Evolutionary conservation across 208 protist genomes (phyloP).

Genomic region (Paratrypanosoma confusum): DNA sequence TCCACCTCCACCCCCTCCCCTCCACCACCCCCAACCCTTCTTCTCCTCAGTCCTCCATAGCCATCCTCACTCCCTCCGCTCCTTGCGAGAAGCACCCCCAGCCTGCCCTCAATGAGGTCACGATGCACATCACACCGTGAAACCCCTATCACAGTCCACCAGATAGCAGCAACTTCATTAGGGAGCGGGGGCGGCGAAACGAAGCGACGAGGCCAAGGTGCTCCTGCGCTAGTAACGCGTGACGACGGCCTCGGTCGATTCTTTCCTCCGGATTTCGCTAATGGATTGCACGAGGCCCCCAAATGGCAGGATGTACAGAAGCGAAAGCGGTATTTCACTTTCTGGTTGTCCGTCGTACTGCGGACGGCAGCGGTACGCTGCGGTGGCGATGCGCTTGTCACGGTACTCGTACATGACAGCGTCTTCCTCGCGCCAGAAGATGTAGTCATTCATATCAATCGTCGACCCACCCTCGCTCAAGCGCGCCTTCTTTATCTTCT

Average conservation of each 20-base stretch:
- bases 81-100: too few relatives aligned
- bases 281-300: slow-evolving; percentile 50
- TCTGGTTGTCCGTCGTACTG: slow-evolving; percentile 81
- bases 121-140: too few relatives aligned
- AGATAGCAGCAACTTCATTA: too few relatives aligned
- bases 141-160: too few relatives aligned
- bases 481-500: slow-evolving; percentile 1
- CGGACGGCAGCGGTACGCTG: slow-evolving; percentile 68
- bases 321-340: slow-evolving; percentile 65
- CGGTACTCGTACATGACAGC: slow-evolving; percentile 58
- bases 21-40: too few relatives aligned
- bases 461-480: slow-evolving; percentile 1
- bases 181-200: too few relatives aligned
- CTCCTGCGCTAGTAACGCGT: slow-evolving; percentile 51
- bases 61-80: too few relatives aligned
- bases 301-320: slow-evolving; percentile 66
- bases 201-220: too few relatives aligned
- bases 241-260: slow-evolving; percentile 28
- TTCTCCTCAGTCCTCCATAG: too few relatives aligned
- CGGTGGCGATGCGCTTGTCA: slow-evolving; percentile 68
- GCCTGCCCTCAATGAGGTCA: too few relatives aligned
- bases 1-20: too few relatives aligned
- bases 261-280: slow-evolving; percentile 54
- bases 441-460: slow-evolving; percentile 47
- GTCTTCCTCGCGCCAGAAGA: slow-evolving; percentile 87